Conservation (phyloP, 176 grass and related monocot genomes). For the Aegilops longissima region DNA sequence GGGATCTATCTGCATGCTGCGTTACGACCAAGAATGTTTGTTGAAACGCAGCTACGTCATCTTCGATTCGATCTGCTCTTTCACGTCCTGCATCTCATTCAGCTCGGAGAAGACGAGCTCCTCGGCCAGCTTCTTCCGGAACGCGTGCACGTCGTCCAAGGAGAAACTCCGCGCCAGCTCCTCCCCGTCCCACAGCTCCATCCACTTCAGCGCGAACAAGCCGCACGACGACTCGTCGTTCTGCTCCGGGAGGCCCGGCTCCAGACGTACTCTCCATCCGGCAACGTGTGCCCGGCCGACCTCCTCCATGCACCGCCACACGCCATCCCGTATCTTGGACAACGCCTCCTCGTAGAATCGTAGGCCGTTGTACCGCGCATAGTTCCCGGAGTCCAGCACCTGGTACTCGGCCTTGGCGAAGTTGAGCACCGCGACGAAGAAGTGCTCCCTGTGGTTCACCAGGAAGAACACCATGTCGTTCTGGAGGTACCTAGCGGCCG, state of each 20-base stretch:
- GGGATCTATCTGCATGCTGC: background rate
- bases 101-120: conserved; percentile 28
- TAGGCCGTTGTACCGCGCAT: background rate
- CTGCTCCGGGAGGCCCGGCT: conserved; percentile 5
- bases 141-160: conserved; percentile 21
- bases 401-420: background rate
- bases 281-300: background rate
- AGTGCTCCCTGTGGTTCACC: conserved; percentile 5
- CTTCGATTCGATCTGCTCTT: background rate
- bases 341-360: background rate
- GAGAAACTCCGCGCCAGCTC: background rate
- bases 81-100: conserved; percentile 22
- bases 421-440: conserved; percentile 15
- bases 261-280: background rate
- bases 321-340: conserved; percentile 22
- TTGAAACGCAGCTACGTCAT: background rate
- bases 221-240: conserved; percentile 30
- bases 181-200: conserved; percentile 32
- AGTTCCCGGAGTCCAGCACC: conserved; percentile 18
- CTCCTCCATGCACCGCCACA: conserved; percentile 6
- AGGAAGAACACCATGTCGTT: conserved; percentile 34
- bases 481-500: background rate
- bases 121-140: conserved; percentile 18
- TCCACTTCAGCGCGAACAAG: conserved; percentile 24
- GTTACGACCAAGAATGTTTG: background rate